These are phyloP conservation scores for Coemansia sp. DNA, from an alignment of 192 early-diverging fungal species.

Conservation along the genomic window DNA sequence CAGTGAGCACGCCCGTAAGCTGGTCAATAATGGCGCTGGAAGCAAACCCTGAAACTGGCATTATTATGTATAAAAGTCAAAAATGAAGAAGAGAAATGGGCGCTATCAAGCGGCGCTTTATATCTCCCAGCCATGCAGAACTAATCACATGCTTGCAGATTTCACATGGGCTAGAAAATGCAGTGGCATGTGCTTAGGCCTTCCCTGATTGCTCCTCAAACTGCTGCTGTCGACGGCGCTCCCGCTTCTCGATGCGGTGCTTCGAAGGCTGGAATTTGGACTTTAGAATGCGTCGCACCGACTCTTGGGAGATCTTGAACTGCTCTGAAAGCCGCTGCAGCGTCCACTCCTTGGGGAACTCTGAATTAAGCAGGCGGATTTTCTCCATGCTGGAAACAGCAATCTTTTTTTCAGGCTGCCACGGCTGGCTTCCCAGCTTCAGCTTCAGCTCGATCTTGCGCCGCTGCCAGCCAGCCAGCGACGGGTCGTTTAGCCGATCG, in stretches of 20 bases:
- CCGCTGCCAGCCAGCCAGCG: slow-evolving; percentile 41
- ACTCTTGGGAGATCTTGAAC: slow-evolving; percentile 57
- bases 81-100: not conserved
- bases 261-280: slow-evolving; percentile 43
- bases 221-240: slow-evolving; percentile 28
- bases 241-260: slow-evolving; percentile 35
- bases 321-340: slow-evolving; percentile 47
- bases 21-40: slow-evolving; percentile 50
- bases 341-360: slow-evolving; percentile 54
- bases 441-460: slow-evolving; percentile 52
- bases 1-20: slow-evolving; percentile 28
- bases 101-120: not conserved
- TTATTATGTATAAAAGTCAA: slow-evolving; percentile 5
- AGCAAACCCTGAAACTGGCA: slow-evolving; percentile 41
- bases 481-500: slow-evolving; percentile 20
- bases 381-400: slow-evolving; percentile 51
- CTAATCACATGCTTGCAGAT: too few relatives aligned
- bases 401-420: slow-evolving; percentile 42
- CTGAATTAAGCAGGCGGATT: slow-evolving; percentile 37
- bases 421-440: slow-evolving; percentile 25
- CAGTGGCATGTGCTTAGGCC: not conserved
- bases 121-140: too few relatives aligned
- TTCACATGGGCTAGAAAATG: too few relatives aligned
- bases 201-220: slow-evolving; percentile 23
- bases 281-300: slow-evolving; percentile 56